A percentile compares a stretch with the other conserved stretches of the same genome.
phyloP scores from a whole-genome alignment of 164 flowering plant species.

The Cinnamomum chago region DNA sequence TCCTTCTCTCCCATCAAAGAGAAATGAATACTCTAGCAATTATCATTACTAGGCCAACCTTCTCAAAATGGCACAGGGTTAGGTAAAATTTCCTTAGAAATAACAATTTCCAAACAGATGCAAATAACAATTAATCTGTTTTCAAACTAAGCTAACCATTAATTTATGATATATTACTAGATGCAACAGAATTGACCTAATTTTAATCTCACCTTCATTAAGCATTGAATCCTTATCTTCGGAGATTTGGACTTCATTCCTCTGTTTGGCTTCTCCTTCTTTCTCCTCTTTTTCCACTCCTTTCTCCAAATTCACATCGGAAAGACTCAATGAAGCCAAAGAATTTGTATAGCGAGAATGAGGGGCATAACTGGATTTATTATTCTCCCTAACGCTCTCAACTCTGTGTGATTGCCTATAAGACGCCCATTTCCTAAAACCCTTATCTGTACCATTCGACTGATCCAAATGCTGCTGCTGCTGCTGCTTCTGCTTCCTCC shows the following conservation, averaged over 20 bases:
- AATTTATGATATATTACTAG: neutral
- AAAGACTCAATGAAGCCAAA: constrained; percentile 6
- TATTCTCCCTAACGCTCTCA: constrained; percentile 33
- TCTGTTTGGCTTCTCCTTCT: constrained; percentile 21
- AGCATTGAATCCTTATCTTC: neutral
- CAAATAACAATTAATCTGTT: no score
- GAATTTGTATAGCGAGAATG: constrained; percentile 18
- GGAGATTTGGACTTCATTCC: constrained; percentile 14
- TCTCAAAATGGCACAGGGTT: neutral
- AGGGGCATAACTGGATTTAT: constrained; percentile 18
- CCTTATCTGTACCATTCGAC: constrained; percentile 33
- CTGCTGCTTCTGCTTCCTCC: constrained; percentile 60
- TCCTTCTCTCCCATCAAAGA: neutral
- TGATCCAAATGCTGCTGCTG: constrained; percentile 16
- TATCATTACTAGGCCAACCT: neutral
- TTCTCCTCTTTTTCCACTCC: constrained; percentile 22
- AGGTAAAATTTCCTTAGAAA: neutral
- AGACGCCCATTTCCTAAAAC: constrained; percentile 27
- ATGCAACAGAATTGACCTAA: neutral
- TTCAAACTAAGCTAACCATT: no score
- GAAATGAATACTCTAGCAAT: neutral
- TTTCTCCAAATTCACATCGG: constrained; percentile 12
- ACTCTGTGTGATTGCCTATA: constrained; percentile 33
- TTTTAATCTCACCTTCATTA: constrained; percentile 24
- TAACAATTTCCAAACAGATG: neutral